Base-by-base conservation (phyloP, 2,329 filamentous ascomycete genomes). In the Amylocarpus encephaloides region DNA sequence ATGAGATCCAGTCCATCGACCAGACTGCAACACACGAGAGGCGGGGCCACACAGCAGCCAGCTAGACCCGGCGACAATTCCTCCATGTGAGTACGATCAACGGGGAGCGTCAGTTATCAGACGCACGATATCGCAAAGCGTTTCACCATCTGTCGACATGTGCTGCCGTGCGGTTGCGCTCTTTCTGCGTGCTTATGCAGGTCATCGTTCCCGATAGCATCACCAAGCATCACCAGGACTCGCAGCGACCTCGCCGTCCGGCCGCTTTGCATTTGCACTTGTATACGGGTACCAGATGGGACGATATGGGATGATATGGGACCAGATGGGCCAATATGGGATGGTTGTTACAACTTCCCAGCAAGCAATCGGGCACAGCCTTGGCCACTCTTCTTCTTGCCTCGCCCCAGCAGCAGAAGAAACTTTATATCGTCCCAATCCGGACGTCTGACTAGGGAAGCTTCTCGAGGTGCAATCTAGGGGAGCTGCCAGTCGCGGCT, bases 1-100 rank as follows among this genome's bases (percentile, higher is more conserved):
- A 54, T 51, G 51, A 57, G 56, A 51, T 55, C 59, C 62, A 63
- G 58, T 62, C 49, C 54, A 53, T 46, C 49, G 41, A 48, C 12
- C 34, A 54, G 48, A 50, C 53, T 60, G 57, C 56, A 53, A 60
- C 56, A 55, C 51, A 42, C 42, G 52, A 45, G 42, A 42, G 42
- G 15, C 48, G 48, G 41, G 38, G 41, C 38, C 19, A 54, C 55
- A 49, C 51, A 53, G 48, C 49, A 41, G 49, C 36, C 33, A 26
- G 49, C 33, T 45, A 48, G 42, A 22, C 49, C 46, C 51, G 34
- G 42, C 42, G 33, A 54, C 30, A 50, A 50, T 48, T 38, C 29
- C 42, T 36, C 19, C 35, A 38, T 45, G 43, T 48, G 48, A 49
- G 43, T 36, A 49, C 42, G 51, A 53, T 49, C 45, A 42, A 48